phyloP scores from a whole-genome alignment of 2,329 filamentous ascomycete species.

The Periconia digitata region DNA sequence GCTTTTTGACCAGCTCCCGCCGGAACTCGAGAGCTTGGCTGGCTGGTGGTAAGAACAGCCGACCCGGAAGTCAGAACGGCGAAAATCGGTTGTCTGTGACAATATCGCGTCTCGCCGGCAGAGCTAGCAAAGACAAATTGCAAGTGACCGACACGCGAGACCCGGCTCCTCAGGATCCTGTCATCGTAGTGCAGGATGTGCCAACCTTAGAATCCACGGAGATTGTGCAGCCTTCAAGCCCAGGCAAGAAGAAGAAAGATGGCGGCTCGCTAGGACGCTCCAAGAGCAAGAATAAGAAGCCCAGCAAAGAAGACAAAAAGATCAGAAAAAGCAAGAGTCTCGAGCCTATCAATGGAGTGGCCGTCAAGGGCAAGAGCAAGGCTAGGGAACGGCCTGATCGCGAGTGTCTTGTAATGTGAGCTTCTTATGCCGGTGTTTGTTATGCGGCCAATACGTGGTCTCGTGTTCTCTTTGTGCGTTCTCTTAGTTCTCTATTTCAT shows the following conservation, averaged over 20 bases:
- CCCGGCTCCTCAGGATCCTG: conserved; percentile 23
- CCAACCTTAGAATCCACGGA: conserved; percentile 15
- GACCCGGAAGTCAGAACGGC: conserved; percentile 46
- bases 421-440: conserved; percentile 18
- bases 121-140: conserved; percentile 47
- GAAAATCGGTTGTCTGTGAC: conserved; percentile 47
- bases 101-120: conserved; percentile 41
- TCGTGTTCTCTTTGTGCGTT: background rate
- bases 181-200: conserved; percentile 29
- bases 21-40: conserved; percentile 36
- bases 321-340: conserved; percentile 44
- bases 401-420: conserved; percentile 50
- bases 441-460: background rate
- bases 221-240: conserved; percentile 15
- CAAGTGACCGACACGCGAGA: conserved; percentile 18
- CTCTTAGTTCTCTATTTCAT: background rate
- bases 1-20: conserved; percentile 33
- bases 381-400: conserved; percentile 42
- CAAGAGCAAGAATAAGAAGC: conserved; percentile 30
- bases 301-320: conserved; percentile 29
- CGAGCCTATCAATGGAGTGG: conserved; percentile 36
- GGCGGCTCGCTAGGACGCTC: conserved; percentile 16
- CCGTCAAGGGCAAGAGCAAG: conserved; percentile 29
- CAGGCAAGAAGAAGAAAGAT: conserved; percentile 27
- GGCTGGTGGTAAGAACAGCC: conserved; percentile 26